Evolutionary conservation across 768 basidiomycete genomes (phyloP), one percentile per base, ranked within the genome.

Genomic region (Calocybe indica): DNA sequence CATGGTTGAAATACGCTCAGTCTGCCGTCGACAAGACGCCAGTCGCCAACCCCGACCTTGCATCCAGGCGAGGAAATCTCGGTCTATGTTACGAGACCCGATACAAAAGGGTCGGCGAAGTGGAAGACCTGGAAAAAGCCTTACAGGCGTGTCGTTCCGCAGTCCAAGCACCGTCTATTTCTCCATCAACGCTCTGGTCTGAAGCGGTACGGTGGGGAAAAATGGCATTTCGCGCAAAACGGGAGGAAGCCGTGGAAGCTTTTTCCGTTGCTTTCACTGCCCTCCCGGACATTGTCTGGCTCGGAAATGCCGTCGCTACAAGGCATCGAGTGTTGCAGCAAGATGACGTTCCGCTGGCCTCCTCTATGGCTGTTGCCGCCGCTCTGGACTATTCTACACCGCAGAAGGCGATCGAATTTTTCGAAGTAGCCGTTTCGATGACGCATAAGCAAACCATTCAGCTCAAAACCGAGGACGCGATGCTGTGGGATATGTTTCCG

Each of bases 381-480:
- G 50, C 47, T 40, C 10, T 55, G 8, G 32, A 55, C n/a, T 47
- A 39, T 40, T 22, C 29, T 12, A 11, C 49, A 7, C 12, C 46
- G 37, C n/a, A 43, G 11, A 42, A 43, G 34, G 54, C 54, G 33
- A 37, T 52, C 15, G 54, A 52, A 33, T 50, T 49, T 28, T 35
- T 55, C 10, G 54, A 55, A 30, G 51, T 49, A n/a, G 48, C 51
- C 9, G n/a, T 52, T 29, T 32, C 51, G 5, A 41, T 52, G 8
- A 48, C 43, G 4, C 38, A 48, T 40, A 15, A 42, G 28, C 47
- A 52, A 33, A 11, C 37, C 5, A 32, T 52, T 7, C 30, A 52
- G 29, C 51, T 52, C 5, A 48, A 45, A 32, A 34, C 40, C 32
- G 43, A 39, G n/a, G 28, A 40, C 8, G 13, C 41, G 14, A 12